Percentiles rank a stretch among this genome's conserved stretches.
Evolutionary conservation across 257 asterid species (phyloP).

Genomic region (Agastache rugosa): DNA sequence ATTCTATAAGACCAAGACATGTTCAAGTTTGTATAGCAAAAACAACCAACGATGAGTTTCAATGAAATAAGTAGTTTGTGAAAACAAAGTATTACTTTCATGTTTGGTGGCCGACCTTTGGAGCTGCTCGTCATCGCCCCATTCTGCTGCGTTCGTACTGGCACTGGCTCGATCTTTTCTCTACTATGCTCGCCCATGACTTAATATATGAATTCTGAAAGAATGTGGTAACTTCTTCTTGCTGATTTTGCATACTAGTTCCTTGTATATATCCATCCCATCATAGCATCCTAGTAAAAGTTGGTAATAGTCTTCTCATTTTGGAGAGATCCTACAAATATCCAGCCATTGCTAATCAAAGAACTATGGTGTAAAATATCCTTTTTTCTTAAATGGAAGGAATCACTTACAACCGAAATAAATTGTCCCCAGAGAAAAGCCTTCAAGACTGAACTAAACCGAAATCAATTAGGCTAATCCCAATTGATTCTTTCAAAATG

Average conservation of each 20-base stretch:
- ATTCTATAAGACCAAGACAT: background rate
- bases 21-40: background rate
- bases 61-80: constrained; percentile 5
- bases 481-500: constrained; percentile 3
- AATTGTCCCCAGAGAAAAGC: constrained; percentile 12
- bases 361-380: background rate
- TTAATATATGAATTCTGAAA: background rate
- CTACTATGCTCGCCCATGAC: constrained; percentile 58
- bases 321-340: constrained; percentile 30
- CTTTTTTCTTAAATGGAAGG: background rate
- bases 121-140: constrained; percentile 50
- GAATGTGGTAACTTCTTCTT: constrained; percentile 7
- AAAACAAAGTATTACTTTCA: constrained; percentile 44
- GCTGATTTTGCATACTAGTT: constrained; percentile 6
- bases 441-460: constrained; percentile 7
- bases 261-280: constrained; percentile 20
- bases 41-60: background rate
- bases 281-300: background rate
- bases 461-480: constrained; percentile 14
- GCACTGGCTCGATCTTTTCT: constrained; percentile 41
- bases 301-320: constrained; percentile 4
- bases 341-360: constrained; percentile 20
- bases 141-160: constrained; percentile 48
- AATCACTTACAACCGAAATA: background rate
- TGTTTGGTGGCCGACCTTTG: constrained; percentile 47